Evolutionary conservation across 495 filamentous ascomycete genomes (phyloP).

Genomic region (Platismatia glauca): DNA sequence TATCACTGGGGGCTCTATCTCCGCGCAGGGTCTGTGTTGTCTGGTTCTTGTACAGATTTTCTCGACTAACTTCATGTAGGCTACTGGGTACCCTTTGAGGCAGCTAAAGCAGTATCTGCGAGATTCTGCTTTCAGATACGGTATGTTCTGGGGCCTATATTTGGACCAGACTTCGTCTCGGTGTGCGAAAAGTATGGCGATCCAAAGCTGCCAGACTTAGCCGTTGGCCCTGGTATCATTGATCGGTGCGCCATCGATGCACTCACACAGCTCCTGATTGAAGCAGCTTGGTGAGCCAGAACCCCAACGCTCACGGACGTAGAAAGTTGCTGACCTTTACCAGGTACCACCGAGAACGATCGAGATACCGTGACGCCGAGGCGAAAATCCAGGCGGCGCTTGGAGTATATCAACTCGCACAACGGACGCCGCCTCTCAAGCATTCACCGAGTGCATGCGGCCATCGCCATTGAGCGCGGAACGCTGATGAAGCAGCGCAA

Average conservation of each 20-base stretch:
- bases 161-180: constrained; percentile 68
- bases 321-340: too few species aligned
- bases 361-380: too few species aligned
- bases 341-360: too few species aligned
- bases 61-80: constrained; percentile 44
- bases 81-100: constrained; percentile 92
- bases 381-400: too few species aligned
- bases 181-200: constrained; percentile 56
- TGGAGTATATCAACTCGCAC: too few species aligned
- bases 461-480: too few species aligned
- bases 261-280: too few species aligned
- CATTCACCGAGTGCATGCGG: too few species aligned
- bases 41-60: not conserved
- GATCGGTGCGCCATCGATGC: constrained; percentile 40
- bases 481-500: too few species aligned
- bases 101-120: constrained; percentile 71
- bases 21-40: constrained; percentile 65
- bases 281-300: too few species aligned
- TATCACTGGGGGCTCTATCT: constrained; percentile 86
- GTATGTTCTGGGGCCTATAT: constrained; percentile 77
- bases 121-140: constrained; percentile 86
- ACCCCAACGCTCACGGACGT: too few species aligned
- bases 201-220: constrained; percentile 56
- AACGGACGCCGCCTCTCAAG: too few species aligned
- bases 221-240: constrained; percentile 60